Percentiles rank a stretch among this genome's conserved stretches.
These are phyloP conservation scores for Carex arenaria DNA, from an alignment of 202 grass and related monocot genomes.

Conservation along the genomic window DNA sequence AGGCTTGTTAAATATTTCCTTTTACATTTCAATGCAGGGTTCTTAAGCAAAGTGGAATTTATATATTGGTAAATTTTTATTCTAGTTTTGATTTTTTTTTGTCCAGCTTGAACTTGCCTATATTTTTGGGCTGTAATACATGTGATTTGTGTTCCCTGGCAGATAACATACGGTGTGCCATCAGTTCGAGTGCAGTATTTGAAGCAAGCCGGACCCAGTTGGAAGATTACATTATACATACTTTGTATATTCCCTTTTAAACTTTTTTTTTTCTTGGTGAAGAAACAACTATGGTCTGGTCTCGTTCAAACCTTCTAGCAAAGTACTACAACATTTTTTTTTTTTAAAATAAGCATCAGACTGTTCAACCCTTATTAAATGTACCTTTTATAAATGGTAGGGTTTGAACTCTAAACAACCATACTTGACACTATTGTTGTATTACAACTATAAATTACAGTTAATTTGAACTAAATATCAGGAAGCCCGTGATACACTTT, in stretches of 20 bases:
- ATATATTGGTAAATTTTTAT: constrained; percentile 61
- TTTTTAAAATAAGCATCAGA: not conserved
- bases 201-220: constrained; percentile 42
- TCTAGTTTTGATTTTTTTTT: not conserved
- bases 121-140: constrained; percentile 11
- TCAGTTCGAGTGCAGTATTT: constrained; percentile 56
- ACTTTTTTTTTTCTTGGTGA: not conserved
- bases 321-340: not conserved
- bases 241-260: constrained; percentile 35
- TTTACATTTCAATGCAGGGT: constrained; percentile 41
- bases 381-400: not conserved
- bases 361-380: not conserved
- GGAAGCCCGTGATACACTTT: not conserved
- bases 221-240: constrained; percentile 52
- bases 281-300: not conserved
- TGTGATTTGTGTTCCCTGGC: constrained; percentile 27
- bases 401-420: not conserved
- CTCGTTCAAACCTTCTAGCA: not conserved
- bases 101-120: not conserved
- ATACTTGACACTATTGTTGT: not conserved
- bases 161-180: constrained; percentile 93
- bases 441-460: not conserved
- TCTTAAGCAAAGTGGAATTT: constrained; percentile 61
- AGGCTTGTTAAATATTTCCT: constrained; percentile 10
- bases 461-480: not conserved